These are phyloP conservation scores for Fusarium sp. DNA, from an alignment of 2,329 filamentous ascomycete species.

Conservation along the genomic window DNA sequence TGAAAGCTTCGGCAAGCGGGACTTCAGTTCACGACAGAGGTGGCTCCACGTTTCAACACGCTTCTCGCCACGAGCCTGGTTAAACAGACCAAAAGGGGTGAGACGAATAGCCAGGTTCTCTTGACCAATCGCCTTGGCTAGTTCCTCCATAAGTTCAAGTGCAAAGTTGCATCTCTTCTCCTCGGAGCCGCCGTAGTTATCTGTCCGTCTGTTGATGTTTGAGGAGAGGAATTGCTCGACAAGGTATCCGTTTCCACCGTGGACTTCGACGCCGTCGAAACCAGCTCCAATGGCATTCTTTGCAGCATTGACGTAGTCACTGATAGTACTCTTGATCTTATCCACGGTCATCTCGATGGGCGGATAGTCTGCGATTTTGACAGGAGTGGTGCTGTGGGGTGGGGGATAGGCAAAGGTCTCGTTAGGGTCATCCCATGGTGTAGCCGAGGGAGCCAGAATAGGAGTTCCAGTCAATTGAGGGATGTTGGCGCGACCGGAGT, in stretches of 20 bases:
- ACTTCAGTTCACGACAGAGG: conserved; percentile 59
- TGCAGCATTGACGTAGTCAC: conserved; percentile 44
- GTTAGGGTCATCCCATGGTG: conserved; percentile 57
- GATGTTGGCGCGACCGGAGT: conserved; percentile 52
- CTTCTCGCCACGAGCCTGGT: conserved; percentile 60
- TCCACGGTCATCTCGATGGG: conserved; percentile 50
- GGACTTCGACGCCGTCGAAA: conserved; percentile 57
- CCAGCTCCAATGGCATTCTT: conserved; percentile 62
- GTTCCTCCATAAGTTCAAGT: conserved; percentile 60
- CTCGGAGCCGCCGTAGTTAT: conserved; percentile 47
- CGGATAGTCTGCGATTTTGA: conserved; percentile 48
- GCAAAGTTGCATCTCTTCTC: conserved; percentile 58
- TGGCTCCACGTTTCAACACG: conserved; percentile 62
- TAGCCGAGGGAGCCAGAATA: conserved; percentile 52
- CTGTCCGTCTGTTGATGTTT: conserved; percentile 49
- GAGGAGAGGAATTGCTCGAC: conserved; percentile 52
- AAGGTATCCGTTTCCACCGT: conserved; percentile 53
- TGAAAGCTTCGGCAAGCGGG: conserved; percentile 52
- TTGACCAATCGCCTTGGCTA: conserved; percentile 55
- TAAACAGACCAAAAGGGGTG: conserved; percentile 60
- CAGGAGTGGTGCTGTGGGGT: conserved; percentile 48
- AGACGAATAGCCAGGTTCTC: conserved; percentile 57
- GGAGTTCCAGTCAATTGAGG: conserved; percentile 48
- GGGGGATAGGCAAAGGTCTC: conserved; percentile 50
- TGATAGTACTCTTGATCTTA: conserved; percentile 51